Percentiles rank a stretch among this genome's conserved stretches.
Evolutionary conservation across 257 asterid genomes (phyloP).

Genomic region (Nemophila menziesii): DNA sequence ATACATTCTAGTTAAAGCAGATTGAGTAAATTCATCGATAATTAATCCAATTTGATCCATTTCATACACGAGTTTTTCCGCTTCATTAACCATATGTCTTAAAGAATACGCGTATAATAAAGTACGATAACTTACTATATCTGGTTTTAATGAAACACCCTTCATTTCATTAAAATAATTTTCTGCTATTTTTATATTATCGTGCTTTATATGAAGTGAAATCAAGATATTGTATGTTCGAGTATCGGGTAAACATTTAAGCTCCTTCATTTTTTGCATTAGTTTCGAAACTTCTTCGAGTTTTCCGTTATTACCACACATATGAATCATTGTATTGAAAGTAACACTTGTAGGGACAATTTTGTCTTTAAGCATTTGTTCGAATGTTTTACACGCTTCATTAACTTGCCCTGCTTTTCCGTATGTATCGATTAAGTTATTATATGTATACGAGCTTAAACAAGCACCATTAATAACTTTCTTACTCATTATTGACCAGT

Average conservation of each 20-base stretch:
- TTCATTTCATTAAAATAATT: conserved; percentile 62
- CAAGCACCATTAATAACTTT: conserved; percentile 16
- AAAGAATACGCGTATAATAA: conserved; percentile 73
- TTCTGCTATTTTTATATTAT: conserved; percentile 52
- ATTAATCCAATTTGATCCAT: conserved; percentile 60
- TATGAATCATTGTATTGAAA: conserved; percentile 86
- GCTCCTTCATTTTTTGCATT: conserved; percentile 57
- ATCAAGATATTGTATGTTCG: conserved; percentile 83
- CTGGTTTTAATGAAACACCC: conserved; percentile 67
- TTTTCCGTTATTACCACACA: conserved; percentile 69
- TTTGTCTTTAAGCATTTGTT: conserved; percentile 54
- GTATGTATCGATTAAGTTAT: conserved; percentile 78
- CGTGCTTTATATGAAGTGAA: conserved; percentile 63
- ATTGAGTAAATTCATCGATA: conserved; percentile 81
- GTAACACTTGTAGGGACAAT: conserved; percentile 67
- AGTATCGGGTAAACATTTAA: conserved; percentile 61
- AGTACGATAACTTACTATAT: conserved; percentile 76
- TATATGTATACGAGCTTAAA: conserved; percentile 58
- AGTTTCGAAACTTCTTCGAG: conserved; percentile 49
- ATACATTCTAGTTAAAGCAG: conserved; percentile 87
- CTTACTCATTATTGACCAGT: conserved; percentile 46
- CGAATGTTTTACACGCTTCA: conserved; percentile 67
- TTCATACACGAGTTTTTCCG: conserved; percentile 58
- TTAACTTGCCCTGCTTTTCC: conserved; percentile 77
- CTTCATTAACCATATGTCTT: conserved; percentile 75